These are phyloP conservation scores for Claviceps africana DNA, from an alignment of 2,329 filamentous ascomycete species.

Conservation along the genomic window DNA sequence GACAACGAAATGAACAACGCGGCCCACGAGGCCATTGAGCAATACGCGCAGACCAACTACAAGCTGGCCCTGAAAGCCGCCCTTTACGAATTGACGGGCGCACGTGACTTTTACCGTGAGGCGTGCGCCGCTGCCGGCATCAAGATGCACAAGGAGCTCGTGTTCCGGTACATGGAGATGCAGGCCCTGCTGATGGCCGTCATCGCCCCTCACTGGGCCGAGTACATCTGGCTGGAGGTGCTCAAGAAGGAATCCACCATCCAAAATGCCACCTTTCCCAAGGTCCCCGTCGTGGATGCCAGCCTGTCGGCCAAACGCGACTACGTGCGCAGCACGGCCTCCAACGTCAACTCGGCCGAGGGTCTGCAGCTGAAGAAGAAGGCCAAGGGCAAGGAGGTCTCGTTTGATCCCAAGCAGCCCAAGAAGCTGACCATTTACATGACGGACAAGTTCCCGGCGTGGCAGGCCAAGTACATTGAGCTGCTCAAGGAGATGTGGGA, in stretches of 20 bases:
- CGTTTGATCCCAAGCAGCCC: conserved; percentile 79
- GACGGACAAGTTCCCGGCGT: conserved; percentile 66
- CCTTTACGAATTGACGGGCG: conserved; percentile 81
- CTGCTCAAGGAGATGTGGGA: conserved; percentile 61
- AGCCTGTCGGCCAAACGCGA: conserved; percentile 63
- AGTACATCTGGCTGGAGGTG: conserved; percentile 88
- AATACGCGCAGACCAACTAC: conserved; percentile 71
- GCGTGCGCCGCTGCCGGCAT: conserved; percentile 61
- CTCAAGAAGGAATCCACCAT: conserved; percentile 63
- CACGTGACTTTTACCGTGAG: conserved; percentile 84
- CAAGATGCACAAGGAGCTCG: conserved; percentile 73
- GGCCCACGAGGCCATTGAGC: conserved; percentile 61
- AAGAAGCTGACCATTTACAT: conserved; percentile 85
- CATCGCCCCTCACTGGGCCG: conserved; percentile 84
- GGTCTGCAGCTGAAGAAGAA: conserved; percentile 74
- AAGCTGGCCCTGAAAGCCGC: conserved; percentile 67
- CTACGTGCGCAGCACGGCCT: conserved; percentile 64
- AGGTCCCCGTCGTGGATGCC: conserved; percentile 49
- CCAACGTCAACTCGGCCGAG: conserved; percentile 70
- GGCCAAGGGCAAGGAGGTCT: conserved; percentile 75
- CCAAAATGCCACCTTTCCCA: conserved; percentile 50
- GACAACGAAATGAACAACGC: conserved; percentile 83
- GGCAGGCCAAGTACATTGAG: conserved; percentile 86
- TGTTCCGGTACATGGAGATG: conserved; percentile 69
- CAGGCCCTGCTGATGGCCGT: conserved; percentile 72